A percentile compares a stretch with the other conserved stretches of the same genome.
phyloP scores from a whole-genome alignment of 495 filamentous ascomycete genomes.

The Penicillium nucicola region DNA sequence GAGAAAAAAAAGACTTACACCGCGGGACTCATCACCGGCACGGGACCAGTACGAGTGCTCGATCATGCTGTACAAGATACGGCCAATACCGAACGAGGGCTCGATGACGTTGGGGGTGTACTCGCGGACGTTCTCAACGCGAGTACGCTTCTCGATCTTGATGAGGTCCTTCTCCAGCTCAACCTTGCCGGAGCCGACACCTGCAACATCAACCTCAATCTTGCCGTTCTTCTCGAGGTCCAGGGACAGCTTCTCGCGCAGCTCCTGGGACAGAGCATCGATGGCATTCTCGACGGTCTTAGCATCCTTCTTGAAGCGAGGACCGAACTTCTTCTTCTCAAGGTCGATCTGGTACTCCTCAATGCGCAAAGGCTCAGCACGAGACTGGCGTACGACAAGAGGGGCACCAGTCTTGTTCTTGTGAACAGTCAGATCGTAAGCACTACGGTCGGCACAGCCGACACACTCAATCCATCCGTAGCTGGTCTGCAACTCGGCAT shows the following conservation, averaged over 20 bases:
- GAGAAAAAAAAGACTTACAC: constrained; percentile 49
- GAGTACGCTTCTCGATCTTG: constrained; percentile 66
- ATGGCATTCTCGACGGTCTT: constrained; percentile 70
- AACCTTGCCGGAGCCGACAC: constrained; percentile 60
- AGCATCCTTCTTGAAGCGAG: constrained; percentile 76
- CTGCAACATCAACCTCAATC: constrained; percentile 63
- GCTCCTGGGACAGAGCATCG: constrained; percentile 62
- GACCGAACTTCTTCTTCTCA: constrained; percentile 83
- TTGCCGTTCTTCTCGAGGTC: constrained; percentile 64
- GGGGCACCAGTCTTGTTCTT: constrained; percentile 77
- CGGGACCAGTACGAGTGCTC: constrained; percentile 80
- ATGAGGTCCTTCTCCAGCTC: constrained; percentile 70
- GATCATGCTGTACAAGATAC: constrained; percentile 73
- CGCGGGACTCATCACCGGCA: constrained; percentile 59
- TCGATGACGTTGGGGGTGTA: constrained; percentile 85
- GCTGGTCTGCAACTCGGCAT: constrained; percentile 74
- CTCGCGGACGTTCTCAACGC: constrained; percentile 66
- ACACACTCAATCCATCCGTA: constrained; percentile 88
- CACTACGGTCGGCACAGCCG: constrained; percentile 78
- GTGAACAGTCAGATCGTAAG: constrained; percentile 76
- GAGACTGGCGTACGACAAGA: constrained; percentile 65
- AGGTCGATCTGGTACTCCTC: constrained; percentile 73
- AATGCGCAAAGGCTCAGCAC: constrained; percentile 62
- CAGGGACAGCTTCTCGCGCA: constrained; percentile 65
- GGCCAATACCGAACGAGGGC: constrained; percentile 81